Base-by-base conservation (phyloP, 768 basidiomycete species). In the Termitomyces sp. region DNA sequence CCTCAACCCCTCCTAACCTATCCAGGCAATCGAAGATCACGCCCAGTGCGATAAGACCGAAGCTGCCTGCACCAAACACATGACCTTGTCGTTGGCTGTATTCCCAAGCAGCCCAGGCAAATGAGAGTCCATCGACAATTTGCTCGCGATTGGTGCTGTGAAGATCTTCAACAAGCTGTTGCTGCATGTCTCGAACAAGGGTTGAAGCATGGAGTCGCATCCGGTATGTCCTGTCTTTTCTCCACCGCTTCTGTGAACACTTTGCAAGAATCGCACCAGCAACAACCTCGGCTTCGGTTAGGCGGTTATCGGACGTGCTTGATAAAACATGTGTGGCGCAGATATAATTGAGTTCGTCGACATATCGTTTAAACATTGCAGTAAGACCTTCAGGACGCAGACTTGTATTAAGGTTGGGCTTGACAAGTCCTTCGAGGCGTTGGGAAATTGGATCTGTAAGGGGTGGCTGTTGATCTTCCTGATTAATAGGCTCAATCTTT, bases 211-310 rank as follows among this genome's bases (percentile, higher is more conserved):
- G 86, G 13, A 83, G 71, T 39, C 76, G 76, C 87, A 91, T 89
- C 12, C 84, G 77, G 54, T 85, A 77, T 56, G 80, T 78, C 30
- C 87, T 77, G 61, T 83, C 81, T 31, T 69, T 78, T 58, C 88
- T 75, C 78, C 81, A 86, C 36, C 84, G 72, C 58, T 77, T 78
- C 62, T 91, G 83, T 1, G 81, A 72, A 65, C 86, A 89, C 59
- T 85, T 85, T 1, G 84, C 87, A 47, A 91, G 71, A 58, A 93
- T 93, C 0, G 86, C 85, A 20, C 89, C 90, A 33, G 85, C 71
- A 1, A 91, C 86, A 24, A 91, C 77, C 65, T 93, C 91, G 52
- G 87, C 86, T 66, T 93, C 91, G 6, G 76, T 69, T 36, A 93
- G 75, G 33, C 78, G 78, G 8, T 76, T 76, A 9, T 80, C 83